Conservation (phyloP, 2,329 filamentous ascomycete species). For the Hymenoscyphus albidus region DNA sequence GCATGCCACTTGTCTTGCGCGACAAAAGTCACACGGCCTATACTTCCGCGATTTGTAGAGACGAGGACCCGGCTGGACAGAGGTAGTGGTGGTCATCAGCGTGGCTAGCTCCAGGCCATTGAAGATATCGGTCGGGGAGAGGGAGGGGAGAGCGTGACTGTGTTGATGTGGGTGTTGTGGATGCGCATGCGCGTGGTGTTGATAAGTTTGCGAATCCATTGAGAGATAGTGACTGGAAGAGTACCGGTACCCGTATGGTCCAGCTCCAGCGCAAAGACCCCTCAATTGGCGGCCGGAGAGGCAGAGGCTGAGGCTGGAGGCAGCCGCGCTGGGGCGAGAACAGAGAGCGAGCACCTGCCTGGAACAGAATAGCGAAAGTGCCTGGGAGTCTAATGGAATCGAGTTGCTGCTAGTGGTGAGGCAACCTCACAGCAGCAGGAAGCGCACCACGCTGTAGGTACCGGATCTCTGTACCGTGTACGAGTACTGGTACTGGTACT, state of each 20-base stretch:
- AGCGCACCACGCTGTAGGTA: not conserved
- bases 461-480: not conserved
- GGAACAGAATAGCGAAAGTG: no score
- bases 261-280: not conserved
- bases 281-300: not conserved
- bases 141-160: constrained; percentile 22
- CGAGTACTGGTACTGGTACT: not conserved
- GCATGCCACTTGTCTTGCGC: constrained; percentile 43
- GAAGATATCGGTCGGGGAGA: constrained; percentile 31
- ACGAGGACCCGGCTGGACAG: constrained; percentile 31
- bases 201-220: constrained; percentile 8
- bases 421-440: not conserved
- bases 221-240: not conserved
- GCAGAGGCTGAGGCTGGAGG: not conserved
- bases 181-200: constrained; percentile 5
- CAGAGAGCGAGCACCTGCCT: not conserved
- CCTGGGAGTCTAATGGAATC: no score
- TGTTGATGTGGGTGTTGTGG: constrained; percentile 9
- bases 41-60: constrained; percentile 34
- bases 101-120: constrained; percentile 26
- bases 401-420: not conserved
- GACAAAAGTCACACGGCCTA: constrained; percentile 45
- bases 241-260: not conserved
- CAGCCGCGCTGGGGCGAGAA: not conserved
- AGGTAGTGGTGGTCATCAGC: not conserved